Conservation (phyloP, 2,329 filamentous ascomycete genomes). For the Paraphoma chrysanthemicola region DNA sequence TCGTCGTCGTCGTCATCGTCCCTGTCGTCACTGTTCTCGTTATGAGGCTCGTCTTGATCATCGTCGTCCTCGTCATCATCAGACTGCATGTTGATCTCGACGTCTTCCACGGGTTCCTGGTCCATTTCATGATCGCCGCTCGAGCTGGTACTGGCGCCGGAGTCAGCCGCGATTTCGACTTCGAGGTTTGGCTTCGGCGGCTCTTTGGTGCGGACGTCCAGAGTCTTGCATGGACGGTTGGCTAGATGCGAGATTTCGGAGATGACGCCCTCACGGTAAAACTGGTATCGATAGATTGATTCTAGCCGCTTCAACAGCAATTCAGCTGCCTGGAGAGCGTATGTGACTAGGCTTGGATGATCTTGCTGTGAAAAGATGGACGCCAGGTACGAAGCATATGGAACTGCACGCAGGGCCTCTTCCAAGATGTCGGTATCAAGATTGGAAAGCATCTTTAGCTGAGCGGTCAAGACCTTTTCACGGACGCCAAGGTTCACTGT, state of each 20-base stretch:
- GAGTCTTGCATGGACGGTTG: slow-evolving; percentile 50
- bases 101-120: slow-evolving; percentile 60
- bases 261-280: slow-evolving; percentile 96
- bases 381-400: slow-evolving; percentile 94
- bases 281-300: slow-evolving; percentile 90
- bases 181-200: slow-evolving; percentile 29
- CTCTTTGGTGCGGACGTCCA: slow-evolving; percentile 38
- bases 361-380: slow-evolving; percentile 96
- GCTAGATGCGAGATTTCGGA: slow-evolving; percentile 86
- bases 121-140: slow-evolving; percentile 44
- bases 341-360: slow-evolving; percentile 83
- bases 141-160: slow-evolving; percentile 29
- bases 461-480: slow-evolving; percentile 93
- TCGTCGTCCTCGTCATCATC: slow-evolving; percentile 62
- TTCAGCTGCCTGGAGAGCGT: slow-evolving; percentile 87
- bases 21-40: slow-evolving; percentile 66
- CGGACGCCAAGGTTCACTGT: slow-evolving; percentile 95
- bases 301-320: slow-evolving; percentile 84
- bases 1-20: slow-evolving; percentile 69
- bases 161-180: slow-evolving; percentile 30
- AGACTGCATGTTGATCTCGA: slow-evolving; percentile 60
- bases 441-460: slow-evolving; percentile 97
- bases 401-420: slow-evolving; percentile 84
- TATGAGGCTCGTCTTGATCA: slow-evolving; percentile 59
- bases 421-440: slow-evolving; percentile 84